Evolutionary conservation across 352 stramenopile genomes (phyloP).

Genomic region (Pythium guiyangense): DNA sequence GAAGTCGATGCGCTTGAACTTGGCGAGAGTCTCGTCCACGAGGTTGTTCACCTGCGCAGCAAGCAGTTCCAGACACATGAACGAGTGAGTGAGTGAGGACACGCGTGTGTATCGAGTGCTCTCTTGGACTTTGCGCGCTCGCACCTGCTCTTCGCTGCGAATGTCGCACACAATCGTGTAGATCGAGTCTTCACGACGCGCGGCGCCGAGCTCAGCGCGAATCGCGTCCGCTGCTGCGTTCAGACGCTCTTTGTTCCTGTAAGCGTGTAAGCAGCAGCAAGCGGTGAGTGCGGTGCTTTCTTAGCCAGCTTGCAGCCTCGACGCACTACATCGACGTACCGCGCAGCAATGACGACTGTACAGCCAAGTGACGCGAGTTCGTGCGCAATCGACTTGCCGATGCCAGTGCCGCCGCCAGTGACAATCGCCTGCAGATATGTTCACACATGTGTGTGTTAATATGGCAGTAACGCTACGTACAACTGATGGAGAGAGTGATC

Average conservation of each 20-base stretch:
- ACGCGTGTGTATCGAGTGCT: too few species aligned
- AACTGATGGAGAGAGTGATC: background rate
- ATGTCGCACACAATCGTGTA: slow-evolving; percentile 71
- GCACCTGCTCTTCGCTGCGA: slow-evolving; percentile 56
- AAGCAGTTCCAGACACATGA: too few species aligned
- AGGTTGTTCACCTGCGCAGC: slow-evolving; percentile 54
- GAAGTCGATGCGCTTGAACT: slow-evolving; percentile 86
- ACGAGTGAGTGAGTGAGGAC: background rate
- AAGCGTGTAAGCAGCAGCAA: too few species aligned
- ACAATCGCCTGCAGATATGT: slow-evolving; percentile 51
- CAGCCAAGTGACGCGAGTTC: slow-evolving; percentile 75
- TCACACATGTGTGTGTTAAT: background rate
- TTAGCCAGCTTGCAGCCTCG: background rate
- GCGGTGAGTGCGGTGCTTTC: background rate
- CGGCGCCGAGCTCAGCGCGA: slow-evolving; percentile 37
- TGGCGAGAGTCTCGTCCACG: slow-evolving; percentile 64
- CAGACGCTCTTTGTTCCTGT: slow-evolving; percentile 65
- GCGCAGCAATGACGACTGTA: slow-evolving; percentile 76
- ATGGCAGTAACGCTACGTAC: background rate
- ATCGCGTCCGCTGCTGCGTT: slow-evolving; percentile 52
- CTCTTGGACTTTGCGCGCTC: too few species aligned
- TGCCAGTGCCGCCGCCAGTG: slow-evolving; percentile 83
- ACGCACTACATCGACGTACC: slow-evolving; percentile 18
- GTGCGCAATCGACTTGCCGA: slow-evolving; percentile 78
- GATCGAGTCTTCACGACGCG: slow-evolving; percentile 30